These are phyloP conservation scores for Candida gigantensis DNA, from an alignment of 1,139 yeast species.

Conservation along the genomic window DNA sequence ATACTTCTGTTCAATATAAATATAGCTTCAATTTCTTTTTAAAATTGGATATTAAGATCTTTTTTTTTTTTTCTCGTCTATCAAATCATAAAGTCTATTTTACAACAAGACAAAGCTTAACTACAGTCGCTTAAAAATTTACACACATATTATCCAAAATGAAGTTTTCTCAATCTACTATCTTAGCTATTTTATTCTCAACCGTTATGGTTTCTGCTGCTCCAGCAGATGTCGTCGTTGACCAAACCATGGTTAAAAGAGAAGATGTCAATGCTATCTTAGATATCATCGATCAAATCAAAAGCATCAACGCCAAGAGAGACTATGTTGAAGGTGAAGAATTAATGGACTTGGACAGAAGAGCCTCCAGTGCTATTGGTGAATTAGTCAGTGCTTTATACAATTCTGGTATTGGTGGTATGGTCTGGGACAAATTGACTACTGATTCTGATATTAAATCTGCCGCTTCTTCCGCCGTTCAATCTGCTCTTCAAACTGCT, in stretches of 20 bases:
- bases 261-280: conserved; percentile 38
- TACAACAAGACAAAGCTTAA: neutral
- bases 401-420: conserved; percentile 42
- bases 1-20: neutral
- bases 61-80: conserved; percentile 4
- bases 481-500: conserved; percentile 37
- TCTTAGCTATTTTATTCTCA: conserved; percentile 45
- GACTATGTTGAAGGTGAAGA: conserved; percentile 30
- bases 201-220: conserved; percentile 43
- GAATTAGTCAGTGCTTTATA: conserved; percentile 41
- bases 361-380: conserved; percentile 41
- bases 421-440: conserved; percentile 40
- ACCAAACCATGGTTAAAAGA: conserved; percentile 35
- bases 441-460: conserved; percentile 29
- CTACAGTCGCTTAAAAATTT: neutral
- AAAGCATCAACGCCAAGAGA: conserved; percentile 36
- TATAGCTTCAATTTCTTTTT: neutral
- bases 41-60: neutral
- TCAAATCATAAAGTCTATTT: conserved; percentile 2
- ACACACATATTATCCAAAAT: conserved; percentile 24
- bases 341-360: conserved; percentile 31
- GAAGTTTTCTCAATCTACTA: conserved; percentile 47
- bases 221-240: conserved; percentile 27
- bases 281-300: conserved; percentile 36
- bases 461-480: conserved; percentile 29